Evolutionary conservation across 495 filamentous ascomycete genomes (phyloP), one percentile per base, ranked within the genome.

Genomic region (Bathelium albidoporum): DNA sequence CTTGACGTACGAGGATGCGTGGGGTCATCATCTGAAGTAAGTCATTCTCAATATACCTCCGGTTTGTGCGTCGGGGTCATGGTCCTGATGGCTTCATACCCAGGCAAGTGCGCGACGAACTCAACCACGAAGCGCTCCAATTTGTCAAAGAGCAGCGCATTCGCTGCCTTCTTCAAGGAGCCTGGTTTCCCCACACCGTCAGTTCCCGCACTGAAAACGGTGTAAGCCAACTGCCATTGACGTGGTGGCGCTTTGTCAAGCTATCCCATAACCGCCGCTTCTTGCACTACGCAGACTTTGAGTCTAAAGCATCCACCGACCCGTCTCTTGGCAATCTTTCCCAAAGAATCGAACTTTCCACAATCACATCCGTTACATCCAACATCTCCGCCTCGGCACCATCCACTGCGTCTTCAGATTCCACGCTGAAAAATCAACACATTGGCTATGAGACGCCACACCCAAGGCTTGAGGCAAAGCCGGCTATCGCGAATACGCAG

Each of bases 131-230:
- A 71, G 91, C 94, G 24, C 75, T 95, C 43, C 89, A 95, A 68
- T 98, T 98, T 69, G 87, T 97, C 70, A 96, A 94, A 71, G 94
- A 98, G 73, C 94, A 98, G 73, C 85, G 94, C 55, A 89, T 97
- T 61, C 83, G 95, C n/a, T 97, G 90, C 72, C 79, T 99, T 16
- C 79, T 97, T 14, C 83, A 88, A 63, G 94, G 94, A 29, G 84
- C 86, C 24, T 99, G 95, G 95, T 97, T 99, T 70, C 83, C 88
- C 5, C 83, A 87, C 61, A 75, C 75, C 4, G 68, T 73, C 32
- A 63, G 61, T 31, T 73, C 75, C 61, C 78, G 75, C 24, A 41
- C 73, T 18, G 20, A 62, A 10, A 39, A 39, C 39, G 39, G 70
- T 75, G 58, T 65, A 70, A 4, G 76, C 73, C 45, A 29, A 28